Evolutionary conservation across 176 grass and related monocot genomes (phyloP), one percentile per base, ranked within the genome.

Genomic region (Zoysia pacifica): DNA sequence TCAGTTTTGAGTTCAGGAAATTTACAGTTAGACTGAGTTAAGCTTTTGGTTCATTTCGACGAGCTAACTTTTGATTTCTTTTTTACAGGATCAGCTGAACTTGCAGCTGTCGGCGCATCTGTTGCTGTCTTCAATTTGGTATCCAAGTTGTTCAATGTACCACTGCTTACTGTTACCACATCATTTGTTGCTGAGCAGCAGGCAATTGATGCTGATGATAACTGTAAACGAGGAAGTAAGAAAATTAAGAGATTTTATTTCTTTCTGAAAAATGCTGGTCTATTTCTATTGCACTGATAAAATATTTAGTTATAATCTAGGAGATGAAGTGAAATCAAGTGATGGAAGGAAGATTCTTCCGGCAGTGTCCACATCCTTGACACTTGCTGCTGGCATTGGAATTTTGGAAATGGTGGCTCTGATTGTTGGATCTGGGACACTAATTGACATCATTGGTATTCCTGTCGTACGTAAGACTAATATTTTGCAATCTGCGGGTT

Each of bases 161-260:
- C 94, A 11, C 73, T 97, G 81, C 90, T 97, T 64, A 97, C 92
- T 70, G 83, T 97, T 11, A 97, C 94, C 69, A 94, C 94, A 49
- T 97, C 91, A 40, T 94, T 94, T 81, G 94, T 94, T 82, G 94
- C 94, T 42, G 94, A 94, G 78, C 91, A 94, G 75, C 89, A 91
- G 80, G 94, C 87, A n/a, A 19, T 76, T 39, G 73, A 90, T 41
- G 35, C 13, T 7, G 36, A 56, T 74, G 3, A 45, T 76, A 72
- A 44, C 36, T 11, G 5, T 2, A 3, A 52, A 42, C 18, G 10
- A 74, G 39, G 53, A 81, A 77, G 85, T 88, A 79, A 80, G 69
- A 12, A 28, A 81, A 60, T 11, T 11, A 48, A 42, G 14, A 11
- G 16, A 7, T 78, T 69, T 8, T 56, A 4, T 40, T 65, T 70